phyloP scores from a whole-genome alignment of 495 filamentous ascomycete genomes.

The Hypomontagnella monticulosa region DNA sequence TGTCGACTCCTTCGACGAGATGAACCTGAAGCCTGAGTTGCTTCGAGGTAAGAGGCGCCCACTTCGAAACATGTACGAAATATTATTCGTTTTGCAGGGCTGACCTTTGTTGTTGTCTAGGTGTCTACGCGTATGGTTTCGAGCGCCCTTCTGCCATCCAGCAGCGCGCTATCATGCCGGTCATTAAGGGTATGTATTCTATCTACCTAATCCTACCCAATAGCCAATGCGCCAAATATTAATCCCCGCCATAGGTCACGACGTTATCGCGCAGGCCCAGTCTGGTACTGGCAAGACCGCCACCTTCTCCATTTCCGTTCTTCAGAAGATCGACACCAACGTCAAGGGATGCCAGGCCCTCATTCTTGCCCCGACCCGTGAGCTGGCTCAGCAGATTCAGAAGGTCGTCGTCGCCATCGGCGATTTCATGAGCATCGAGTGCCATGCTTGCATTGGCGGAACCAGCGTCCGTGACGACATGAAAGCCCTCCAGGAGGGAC shows the following conservation, averaged over 20 bases:
- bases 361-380: conserved; percentile 95
- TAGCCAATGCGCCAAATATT: conserved; percentile 40
- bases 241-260: conserved; percentile 71
- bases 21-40: conserved; percentile 95
- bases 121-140: conserved; percentile 99
- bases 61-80: conserved; percentile 15
- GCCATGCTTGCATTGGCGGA: conserved; percentile 99
- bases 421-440: conserved; percentile 99
- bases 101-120: conserved; percentile 52
- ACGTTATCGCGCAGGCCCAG: conserved; percentile 99
- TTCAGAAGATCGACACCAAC: conserved; percentile 96
- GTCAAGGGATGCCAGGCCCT: conserved; percentile 95
- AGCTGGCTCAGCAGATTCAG: conserved; percentile 98
- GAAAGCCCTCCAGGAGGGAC: conserved; percentile 92
- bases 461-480: conserved; percentile 98
- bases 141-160: conserved; percentile 99
- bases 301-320: conserved; percentile 97
- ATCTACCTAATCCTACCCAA: conserved; percentile 25
- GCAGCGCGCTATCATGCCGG: conserved; percentile 99
- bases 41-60: conserved; percentile 79
- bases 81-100: conserved; percentile 23
- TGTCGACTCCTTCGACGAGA: conserved; percentile 97
- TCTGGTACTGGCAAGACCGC: conserved; percentile 99
- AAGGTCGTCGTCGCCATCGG: conserved; percentile 98
- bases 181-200: conserved; percentile 94